phyloP scores from a whole-genome alignment of 2,329 filamentous ascomycete genomes.

The Aureobasidium sp. region DNA sequence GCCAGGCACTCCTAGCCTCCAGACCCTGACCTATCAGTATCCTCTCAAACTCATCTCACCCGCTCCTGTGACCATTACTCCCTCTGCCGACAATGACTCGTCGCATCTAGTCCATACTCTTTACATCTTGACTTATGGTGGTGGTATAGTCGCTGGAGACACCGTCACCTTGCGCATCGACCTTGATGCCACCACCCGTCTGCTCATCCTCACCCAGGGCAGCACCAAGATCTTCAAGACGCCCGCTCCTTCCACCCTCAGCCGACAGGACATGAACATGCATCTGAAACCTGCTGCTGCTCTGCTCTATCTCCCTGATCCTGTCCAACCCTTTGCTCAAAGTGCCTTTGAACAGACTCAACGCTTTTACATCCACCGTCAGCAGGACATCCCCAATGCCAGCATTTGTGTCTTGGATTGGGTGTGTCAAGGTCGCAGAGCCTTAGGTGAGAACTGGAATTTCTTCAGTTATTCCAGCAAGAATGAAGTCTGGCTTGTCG shows the following conservation, averaged over 20 bases:
- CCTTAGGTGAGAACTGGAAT: conserved; percentile 84
- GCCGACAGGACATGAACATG: conserved; percentile 38
- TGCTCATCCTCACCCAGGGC: conserved; percentile 59
- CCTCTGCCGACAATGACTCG: conserved; percentile 2
- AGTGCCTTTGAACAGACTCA: conserved; percentile 83
- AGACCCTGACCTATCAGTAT: conserved; percentile 79
- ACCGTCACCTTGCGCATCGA: conserved; percentile 65
- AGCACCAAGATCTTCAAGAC: conserved; percentile 96
- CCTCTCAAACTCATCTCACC: conserved; percentile 90
- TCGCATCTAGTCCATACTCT: conserved; percentile 55
- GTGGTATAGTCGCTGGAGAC: conserved; percentile 85
- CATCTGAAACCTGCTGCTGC: conserved; percentile 43
- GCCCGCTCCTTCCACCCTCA: conserved; percentile 37
- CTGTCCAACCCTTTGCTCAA: conserved; percentile 80
- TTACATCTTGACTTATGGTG: conserved; percentile 90
- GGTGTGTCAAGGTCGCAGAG: conserved; percentile 81
- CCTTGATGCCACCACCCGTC: conserved; percentile 56
- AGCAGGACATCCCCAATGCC: conserved; percentile 31
- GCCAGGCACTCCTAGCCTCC: conserved; percentile 62
- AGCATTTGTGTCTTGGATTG: conserved; percentile 82
- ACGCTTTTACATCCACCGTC: conserved; percentile 56
- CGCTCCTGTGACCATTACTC: conserved; percentile 50
- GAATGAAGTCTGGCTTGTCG: conserved; percentile 72
- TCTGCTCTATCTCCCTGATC: conserved; percentile 71
- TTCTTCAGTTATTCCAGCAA: conserved; percentile 71